Percentiles rank a stretch among this genome's conserved stretches.
phyloP scores from a whole-genome alignment of 1,284 basidiomycete species.

The Trichosporon sp. region DNA sequence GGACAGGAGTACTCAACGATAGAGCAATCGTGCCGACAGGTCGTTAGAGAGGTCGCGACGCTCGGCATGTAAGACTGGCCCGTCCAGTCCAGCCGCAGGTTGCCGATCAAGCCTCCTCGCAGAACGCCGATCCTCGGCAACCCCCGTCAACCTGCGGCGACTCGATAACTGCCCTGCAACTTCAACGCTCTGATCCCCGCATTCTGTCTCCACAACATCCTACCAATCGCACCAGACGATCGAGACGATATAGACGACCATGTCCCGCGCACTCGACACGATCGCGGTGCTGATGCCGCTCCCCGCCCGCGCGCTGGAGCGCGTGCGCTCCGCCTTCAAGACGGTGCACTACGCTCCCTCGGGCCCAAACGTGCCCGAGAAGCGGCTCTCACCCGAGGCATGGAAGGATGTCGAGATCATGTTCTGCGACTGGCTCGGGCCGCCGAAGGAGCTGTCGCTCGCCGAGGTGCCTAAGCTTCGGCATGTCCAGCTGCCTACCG shows the following conservation, averaged over 20 bases:
- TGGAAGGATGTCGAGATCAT: slow-evolving; percentile 10
- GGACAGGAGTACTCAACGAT: too few species aligned
- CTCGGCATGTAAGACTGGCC: neutral
- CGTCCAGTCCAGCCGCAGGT: neutral
- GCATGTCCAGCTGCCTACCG: slow-evolving; percentile 36
- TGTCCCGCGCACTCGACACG: slow-evolving; percentile 7
- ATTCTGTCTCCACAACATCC: neutral
- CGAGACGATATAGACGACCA: neutral
- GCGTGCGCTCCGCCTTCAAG: slow-evolving; percentile 29
- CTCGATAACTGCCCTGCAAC: neutral
- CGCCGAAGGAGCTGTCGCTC: slow-evolving; percentile 12
- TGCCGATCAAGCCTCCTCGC: neutral
- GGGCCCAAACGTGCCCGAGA: neutral
- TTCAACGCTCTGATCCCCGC: neutral
- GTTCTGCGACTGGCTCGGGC: slow-evolving; percentile 10
- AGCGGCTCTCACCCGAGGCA: neutral
- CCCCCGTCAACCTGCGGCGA: neutral
- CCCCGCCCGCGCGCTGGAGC: slow-evolving; percentile 20
- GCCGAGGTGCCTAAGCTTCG: slow-evolving; percentile 26
- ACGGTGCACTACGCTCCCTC: slow-evolving; percentile 33
- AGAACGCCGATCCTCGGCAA: neutral
- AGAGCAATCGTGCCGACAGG: too few species aligned
- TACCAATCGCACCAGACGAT: too few species aligned
- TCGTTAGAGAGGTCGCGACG: too few species aligned
- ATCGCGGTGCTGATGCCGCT: slow-evolving; percentile 18